Evolutionary conservation across 352 stramenopile genomes (phyloP), one percentile per base, ranked within the genome.

Genomic region (Pythium plurisporium): DNA sequence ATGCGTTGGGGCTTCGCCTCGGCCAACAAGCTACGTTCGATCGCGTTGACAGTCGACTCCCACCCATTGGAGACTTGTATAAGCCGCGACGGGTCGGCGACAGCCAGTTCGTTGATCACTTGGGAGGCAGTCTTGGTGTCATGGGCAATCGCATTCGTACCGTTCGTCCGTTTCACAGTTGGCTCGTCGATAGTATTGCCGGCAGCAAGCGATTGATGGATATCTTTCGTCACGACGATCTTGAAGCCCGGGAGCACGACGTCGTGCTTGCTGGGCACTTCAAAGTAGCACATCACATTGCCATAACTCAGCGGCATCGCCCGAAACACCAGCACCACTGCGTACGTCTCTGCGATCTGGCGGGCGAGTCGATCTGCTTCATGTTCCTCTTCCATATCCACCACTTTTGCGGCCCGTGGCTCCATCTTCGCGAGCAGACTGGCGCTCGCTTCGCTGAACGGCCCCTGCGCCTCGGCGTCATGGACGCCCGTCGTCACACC

Each of bases 221-320:
- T 19, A 31, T 86, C 65, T 43, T 81, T 86, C 31, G 76, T 65
- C 20, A 88, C 62, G 23, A 93, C 70, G 27, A 95, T 75, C 62
- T 91, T 92, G 66, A 95, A 95, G 17, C 85, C 85, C 4, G 85
- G 85, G 29, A 95, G 67, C 25, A 90, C 70, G 1, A 75, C 67
- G 22, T 61, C 46, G 42, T 61, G 53, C 22, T 66, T 60, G 47
- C 27, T 36, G 9, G 55, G 69, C 33, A 72, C 55, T 49, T 94
- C 85, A 52, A 79, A 95, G 62, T 83, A 95, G 68, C 79, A 82
- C 59, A 65, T 76, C 27, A 93, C 44, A 48, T 91, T 95, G 40
- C 82, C 82, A 27, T 72, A 88, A 8, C 64, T 87, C 12, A 87
- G 58, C 1, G 77, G 76, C 43, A 92, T 76, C 11, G 69, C 67